Conservation (phyloP, 805 yeast genomes). For the Tetrapisispora iriomotensis region DNA sequence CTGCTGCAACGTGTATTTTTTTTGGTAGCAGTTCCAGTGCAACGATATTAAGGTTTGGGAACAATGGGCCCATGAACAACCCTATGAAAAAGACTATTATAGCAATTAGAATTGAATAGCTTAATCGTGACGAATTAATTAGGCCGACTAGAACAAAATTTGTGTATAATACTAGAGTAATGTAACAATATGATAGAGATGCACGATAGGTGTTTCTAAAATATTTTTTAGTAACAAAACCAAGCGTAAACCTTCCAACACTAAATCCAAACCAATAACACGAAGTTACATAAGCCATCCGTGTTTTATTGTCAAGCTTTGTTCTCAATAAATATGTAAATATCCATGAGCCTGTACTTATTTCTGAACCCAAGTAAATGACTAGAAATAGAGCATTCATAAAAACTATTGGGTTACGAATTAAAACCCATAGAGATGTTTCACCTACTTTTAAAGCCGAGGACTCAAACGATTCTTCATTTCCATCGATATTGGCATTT, state of each 20-base stretch:
- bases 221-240: constrained; percentile 41
- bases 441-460: background rate
- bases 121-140: constrained; percentile 6
- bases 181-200: constrained; percentile 27
- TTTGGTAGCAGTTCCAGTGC: constrained; percentile 54
- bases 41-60: constrained; percentile 62
- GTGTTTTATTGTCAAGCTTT: constrained; percentile 37
- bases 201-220: constrained; percentile 38
- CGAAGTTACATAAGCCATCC: constrained; percentile 54
- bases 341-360: constrained; percentile 62
- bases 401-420: constrained; percentile 30
- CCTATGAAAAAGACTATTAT: constrained; percentile 40
- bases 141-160: constrained; percentile 20
- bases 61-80: constrained; percentile 56
- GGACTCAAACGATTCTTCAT: constrained; percentile 1
- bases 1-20: constrained; percentile 50
- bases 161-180: constrained; percentile 30
- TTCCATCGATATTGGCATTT: background rate
- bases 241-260: constrained; percentile 48
- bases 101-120: constrained; percentile 17
- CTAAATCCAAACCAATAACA: constrained; percentile 70
- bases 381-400: constrained; percentile 48
- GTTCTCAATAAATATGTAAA: constrained; percentile 51
- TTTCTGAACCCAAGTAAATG: constrained; percentile 61
- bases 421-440: constrained; percentile 4